A percentile compares a stretch with the other conserved stretches of the same genome.
Conservation (phyloP, 306 rosid species). For the Quercus glauca region DNA sequence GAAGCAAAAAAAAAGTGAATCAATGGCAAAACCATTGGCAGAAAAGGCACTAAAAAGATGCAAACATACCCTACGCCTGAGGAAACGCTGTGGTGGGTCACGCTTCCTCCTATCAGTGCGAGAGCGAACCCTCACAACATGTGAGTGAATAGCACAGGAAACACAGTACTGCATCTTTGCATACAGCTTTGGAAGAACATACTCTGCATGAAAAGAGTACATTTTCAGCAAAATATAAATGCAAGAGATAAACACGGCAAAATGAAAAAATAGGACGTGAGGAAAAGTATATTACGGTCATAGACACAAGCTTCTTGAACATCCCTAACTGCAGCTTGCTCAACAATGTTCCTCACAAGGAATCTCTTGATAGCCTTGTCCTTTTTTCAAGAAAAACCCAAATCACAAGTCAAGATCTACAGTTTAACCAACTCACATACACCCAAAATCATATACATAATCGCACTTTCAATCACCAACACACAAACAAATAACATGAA, state of each 20-base stretch:
- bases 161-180: constrained; percentile 98
- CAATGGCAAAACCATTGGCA: neutral
- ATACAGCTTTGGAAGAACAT: constrained; percentile 88
- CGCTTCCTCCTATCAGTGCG: constrained; percentile 84
- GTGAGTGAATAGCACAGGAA: constrained; percentile 96
- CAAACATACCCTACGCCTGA: constrained; percentile 69
- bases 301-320: constrained; percentile 96
- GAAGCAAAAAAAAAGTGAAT: neutral
- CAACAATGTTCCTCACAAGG: constrained; percentile 94
- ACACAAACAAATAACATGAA: too few species aligned
- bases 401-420: neutral
- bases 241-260: neutral
- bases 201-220: constrained; percentile 37
- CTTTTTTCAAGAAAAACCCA: constrained; percentile 23
- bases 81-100: constrained; percentile 80
- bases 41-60: neutral
- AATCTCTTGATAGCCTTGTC: constrained; percentile 85
- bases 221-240: neutral
- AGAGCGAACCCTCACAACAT: constrained; percentile 93
- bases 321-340: constrained; percentile 96
- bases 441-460: neutral
- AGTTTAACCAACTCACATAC: neutral
- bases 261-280: neutral
- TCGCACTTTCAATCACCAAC: neutral
- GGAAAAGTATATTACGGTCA: constrained; percentile 49